phyloP scores from a whole-genome alignment of 495 filamentous ascomycete genomes.

The Pyrenula aspistea region DNA sequence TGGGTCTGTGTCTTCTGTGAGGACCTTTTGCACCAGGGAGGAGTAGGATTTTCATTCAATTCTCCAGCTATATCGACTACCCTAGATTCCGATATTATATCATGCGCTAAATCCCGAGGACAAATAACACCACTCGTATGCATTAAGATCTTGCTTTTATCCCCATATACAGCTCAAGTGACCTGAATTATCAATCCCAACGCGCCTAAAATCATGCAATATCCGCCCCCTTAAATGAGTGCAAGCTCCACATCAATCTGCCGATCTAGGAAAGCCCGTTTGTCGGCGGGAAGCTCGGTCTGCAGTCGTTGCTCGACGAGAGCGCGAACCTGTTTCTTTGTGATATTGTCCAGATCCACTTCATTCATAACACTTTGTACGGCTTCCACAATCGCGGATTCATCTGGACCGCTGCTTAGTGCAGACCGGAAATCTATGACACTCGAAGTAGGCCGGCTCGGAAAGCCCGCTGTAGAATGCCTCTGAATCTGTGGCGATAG shows the following conservation, averaged over 20 bases:
- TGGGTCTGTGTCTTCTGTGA: too few relatives aligned
- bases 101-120: too few relatives aligned
- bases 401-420: constrained; percentile 52
- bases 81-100: too few relatives aligned
- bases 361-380: constrained; percentile 75
- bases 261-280: constrained; percentile 71
- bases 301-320: constrained; percentile 87
- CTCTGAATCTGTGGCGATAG: constrained; percentile 38
- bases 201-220: not conserved
- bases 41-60: too few relatives aligned
- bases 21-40: too few relatives aligned
- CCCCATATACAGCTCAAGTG: not conserved
- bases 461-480: constrained; percentile 35
- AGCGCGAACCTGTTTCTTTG: constrained; percentile 92
- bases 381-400: constrained; percentile 62
- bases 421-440: constrained; percentile 59
- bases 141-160: not conserved
- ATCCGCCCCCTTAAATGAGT: constrained; percentile 55
- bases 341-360: constrained; percentile 88
- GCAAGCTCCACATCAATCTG: constrained; percentile 90
- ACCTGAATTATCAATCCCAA: not conserved
- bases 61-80: too few relatives aligned
- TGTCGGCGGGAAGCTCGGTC: constrained; percentile 72
- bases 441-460: constrained; percentile 42
- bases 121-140: too few relatives aligned